Base-by-base conservation (phyloP, 352 stramenopile genomes). In the Elongisporangium prolatum region DNA sequence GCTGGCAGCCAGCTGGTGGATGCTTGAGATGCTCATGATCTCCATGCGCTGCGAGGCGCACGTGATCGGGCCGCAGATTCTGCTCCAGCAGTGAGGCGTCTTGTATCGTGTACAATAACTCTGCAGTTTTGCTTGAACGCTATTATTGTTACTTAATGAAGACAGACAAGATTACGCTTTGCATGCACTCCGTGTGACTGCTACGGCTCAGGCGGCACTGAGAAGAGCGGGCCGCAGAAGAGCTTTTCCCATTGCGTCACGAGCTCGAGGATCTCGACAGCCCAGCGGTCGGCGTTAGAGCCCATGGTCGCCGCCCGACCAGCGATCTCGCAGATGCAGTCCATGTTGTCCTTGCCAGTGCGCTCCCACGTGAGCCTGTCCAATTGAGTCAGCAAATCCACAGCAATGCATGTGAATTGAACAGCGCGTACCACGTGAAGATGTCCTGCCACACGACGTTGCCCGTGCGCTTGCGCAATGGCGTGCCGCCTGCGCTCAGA, bases 1-100 rank as follows among this genome's bases (percentile, higher is more conserved):
- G 10, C 70, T 76, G 25, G 74, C 72, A 28, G 67, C 78, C 21
- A 73, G 72, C 28, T 85, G 74, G 64, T 91, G 80, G 80, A 85
- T 80, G 24, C 80, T 91, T 51, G 78, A 91, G 68, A 87, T 83
- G 61, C 71, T 91, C 17, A 61, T 84, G 63, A 86, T 88, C 56
- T 76, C 77, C 52, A 49, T 91, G 56, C 72, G 75, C 20, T 78
- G 76, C 66, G 80, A 91, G 57, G 67, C 60, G 21, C 65, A 74
- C 28, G 75, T 81, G 34, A 55, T 84, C 4, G 78, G 78, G 3
- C 80, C 72, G 14, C 58, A 64, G 38, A 61, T 73, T 5, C 57
- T 79, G 20, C 60, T 87, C 16, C 22, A 62, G 48, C 34, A 66
- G 28, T 72, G 17, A 69, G 34, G 9, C 34, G 14, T 44, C 11